Evolutionary conservation across 164 flowering plant genomes (phyloP), one percentile per base, ranked within the genome.

Genomic region (Hamamelis virginiana): DNA sequence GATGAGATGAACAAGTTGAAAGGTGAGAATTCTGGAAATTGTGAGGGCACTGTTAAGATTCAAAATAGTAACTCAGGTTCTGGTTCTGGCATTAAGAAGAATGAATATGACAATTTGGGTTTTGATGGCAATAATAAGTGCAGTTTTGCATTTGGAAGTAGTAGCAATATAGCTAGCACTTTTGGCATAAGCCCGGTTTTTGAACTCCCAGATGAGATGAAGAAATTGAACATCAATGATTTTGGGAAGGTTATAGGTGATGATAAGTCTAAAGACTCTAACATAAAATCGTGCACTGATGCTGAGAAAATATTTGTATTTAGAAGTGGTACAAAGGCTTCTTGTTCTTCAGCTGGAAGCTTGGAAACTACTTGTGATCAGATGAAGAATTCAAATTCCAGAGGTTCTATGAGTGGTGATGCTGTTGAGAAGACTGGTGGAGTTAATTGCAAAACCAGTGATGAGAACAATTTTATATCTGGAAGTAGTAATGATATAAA

Each of bases 181-280:
- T 60, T 61, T 48, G 66, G 65, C 26, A 38, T 46, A 27, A 63
- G 8, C 63, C 67, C 70, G 25, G 60, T 38, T 28, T 67, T 56
- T 52, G 21, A 25, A 45, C 78, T 81, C n/a, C 78, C 64, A 4
- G 75, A 78, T 68, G 82, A 75, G 72, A 72, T 79, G 72, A 41
- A 65, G 72, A 79, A 81, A 66, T 70, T 79, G 67, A 74, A 76
- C 44, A 76, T 83, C 50, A 64, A 70, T 51, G 68, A 68, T 22
- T 52, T 16, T 65, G 68, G 38, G n/a, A 62, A 45, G 72, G 60
- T 33, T 52, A 59, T 26, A 64, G 70, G 66, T 55, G 14, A 16
- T 11, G 66, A 77, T 2, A 53, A 27, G 6, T 0, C 52, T 57
- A 41, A 55, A 19, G 55, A 62, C 66, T 67, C 44, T 51, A 22